phyloP scores from a whole-genome alignment of 495 filamentous ascomycete species.

The Neurospora sp. region DNA sequence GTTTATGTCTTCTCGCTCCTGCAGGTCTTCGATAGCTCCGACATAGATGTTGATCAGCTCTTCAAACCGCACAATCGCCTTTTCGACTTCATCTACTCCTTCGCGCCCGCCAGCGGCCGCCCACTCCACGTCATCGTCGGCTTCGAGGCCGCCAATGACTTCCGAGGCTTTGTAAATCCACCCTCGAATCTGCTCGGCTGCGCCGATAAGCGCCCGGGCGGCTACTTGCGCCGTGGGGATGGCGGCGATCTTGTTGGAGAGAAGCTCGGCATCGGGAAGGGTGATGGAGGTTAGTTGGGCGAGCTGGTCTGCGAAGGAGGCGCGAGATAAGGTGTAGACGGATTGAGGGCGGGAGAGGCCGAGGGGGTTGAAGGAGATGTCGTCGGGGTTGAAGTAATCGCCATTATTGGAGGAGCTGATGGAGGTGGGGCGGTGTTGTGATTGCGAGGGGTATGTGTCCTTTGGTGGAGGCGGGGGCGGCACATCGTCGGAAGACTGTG shows the following conservation, averaged over 20 bases:
- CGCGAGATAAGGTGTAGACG: slow-evolving; percentile 79
- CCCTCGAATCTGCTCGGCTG: slow-evolving; percentile 79
- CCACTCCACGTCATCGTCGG: slow-evolving; percentile 96
- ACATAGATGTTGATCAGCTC: slow-evolving; percentile 83
- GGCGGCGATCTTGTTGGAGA: slow-evolving; percentile 70
- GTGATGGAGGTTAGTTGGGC: slow-evolving; percentile 76
- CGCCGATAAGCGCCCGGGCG: slow-evolving; percentile 62
- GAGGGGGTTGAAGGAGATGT: slow-evolving; percentile 42
- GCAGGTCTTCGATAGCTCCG: slow-evolving; percentile 77
- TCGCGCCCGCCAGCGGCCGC: slow-evolving; percentile 86
- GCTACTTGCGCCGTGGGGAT: slow-evolving; percentile 75
- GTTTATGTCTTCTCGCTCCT: slow-evolving; percentile 66
- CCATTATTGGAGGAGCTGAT: slow-evolving; percentile 8
- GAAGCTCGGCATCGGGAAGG: slow-evolving; percentile 68
- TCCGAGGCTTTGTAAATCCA: slow-evolving; percentile 89
- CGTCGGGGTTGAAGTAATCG: slow-evolving; percentile 31
- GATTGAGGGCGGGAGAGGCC: slow-evolving; percentile 58
- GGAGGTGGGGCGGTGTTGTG: slow-evolving; percentile 7
- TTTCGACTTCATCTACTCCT: slow-evolving; percentile 80
- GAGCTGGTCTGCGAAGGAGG: slow-evolving; percentile 84
- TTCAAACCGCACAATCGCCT: slow-evolving; percentile 76
- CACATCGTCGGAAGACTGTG: slow-evolving; percentile 18
- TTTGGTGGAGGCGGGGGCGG: slow-evolving; percentile 36
- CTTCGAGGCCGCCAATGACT: slow-evolving; percentile 73
- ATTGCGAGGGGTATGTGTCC: slow-evolving; percentile 25